A percentile compares a stretch with the other conserved stretches of the same genome.
Conservation (phyloP, 331 rosid genomes). For the Quercus phellos region DNA sequence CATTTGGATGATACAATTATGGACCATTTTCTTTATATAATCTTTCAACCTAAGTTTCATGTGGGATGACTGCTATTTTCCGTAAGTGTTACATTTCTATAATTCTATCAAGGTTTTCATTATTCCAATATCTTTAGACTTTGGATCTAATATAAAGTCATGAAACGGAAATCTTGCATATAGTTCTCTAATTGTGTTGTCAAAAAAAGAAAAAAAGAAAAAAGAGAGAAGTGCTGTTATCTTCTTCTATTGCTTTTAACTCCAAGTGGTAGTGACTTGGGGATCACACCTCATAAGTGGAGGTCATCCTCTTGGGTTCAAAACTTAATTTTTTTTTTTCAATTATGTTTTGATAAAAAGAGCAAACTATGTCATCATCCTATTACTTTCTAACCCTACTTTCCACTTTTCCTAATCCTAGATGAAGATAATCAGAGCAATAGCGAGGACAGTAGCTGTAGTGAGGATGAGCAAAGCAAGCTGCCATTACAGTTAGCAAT, state of each 20-base stretch:
- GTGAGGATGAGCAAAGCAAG: conserved; percentile 60
- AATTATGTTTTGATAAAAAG: conserved; percentile 1
- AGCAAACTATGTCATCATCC: not conserved
- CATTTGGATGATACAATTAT: too few species aligned
- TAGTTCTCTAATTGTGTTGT: not conserved
- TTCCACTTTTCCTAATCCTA: conserved; percentile 27
- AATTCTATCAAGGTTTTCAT: not conserved
- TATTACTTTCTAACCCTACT: conserved; percentile 7
- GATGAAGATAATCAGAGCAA: conserved; percentile 40
- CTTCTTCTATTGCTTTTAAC: too few species aligned
- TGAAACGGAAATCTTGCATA: not conserved
- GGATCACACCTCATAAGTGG: too few species aligned
- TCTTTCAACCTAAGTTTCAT: too few species aligned
- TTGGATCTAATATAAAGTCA: not conserved
- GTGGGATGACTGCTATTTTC: too few species aligned
- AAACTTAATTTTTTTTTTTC: not conserved
- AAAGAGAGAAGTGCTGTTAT: too few species aligned
- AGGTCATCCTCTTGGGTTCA: too few species aligned
- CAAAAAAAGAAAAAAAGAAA: too few species aligned
- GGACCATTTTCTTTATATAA: too few species aligned
- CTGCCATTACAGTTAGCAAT: conserved; percentile 80
- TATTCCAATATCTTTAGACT: not conserved
- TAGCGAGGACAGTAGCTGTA: conserved; percentile 27
- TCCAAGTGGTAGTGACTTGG: too few species aligned
- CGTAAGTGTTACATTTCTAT: too few species aligned